Conservation (phyloP, 2,329 filamentous ascomycete species). For the Zymoseptoria pseudotritici region DNA sequence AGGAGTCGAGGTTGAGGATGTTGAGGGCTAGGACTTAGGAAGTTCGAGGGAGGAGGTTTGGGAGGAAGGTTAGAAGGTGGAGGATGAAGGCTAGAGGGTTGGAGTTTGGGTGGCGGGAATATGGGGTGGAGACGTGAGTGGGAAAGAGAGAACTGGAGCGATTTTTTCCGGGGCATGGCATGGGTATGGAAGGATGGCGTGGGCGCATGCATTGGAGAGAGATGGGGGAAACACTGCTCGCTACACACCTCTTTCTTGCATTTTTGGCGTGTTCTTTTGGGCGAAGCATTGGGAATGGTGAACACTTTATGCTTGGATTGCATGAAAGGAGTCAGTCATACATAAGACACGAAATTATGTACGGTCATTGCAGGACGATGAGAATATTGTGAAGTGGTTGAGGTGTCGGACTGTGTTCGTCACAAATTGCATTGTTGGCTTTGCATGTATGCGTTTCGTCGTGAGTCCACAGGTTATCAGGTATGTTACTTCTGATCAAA, state of each 20-base stretch:
- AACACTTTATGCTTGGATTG: neutral
- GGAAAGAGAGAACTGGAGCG: no score
- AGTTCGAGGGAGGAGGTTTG: neutral
- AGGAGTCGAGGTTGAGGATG: constrained; percentile 17
- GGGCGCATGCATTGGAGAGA: neutral
- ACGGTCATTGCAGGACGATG: neutral
- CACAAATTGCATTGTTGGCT: no score
- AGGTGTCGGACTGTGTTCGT: no score
- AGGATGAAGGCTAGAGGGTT: neutral
- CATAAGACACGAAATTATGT: neutral
- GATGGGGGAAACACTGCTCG: neutral
- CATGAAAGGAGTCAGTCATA: neutral
- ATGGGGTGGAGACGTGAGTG: neutral
- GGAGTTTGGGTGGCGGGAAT: neutral
- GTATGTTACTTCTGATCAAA: neutral
- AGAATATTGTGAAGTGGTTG: neutral
- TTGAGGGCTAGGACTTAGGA: constrained; percentile 20
- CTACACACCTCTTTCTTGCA: neutral
- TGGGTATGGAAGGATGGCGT: no score
- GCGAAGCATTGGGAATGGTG: neutral
- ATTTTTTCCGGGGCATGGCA: no score
- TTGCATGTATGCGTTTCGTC: no score
- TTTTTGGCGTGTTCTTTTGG: neutral
- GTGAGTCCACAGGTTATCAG: no score
- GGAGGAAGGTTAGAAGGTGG: neutral